A percentile compares a stretch with the other conserved stretches of the same genome.
Conservation (phyloP, 164 flowering plant genomes). For the Litsea cubeba region DNA sequence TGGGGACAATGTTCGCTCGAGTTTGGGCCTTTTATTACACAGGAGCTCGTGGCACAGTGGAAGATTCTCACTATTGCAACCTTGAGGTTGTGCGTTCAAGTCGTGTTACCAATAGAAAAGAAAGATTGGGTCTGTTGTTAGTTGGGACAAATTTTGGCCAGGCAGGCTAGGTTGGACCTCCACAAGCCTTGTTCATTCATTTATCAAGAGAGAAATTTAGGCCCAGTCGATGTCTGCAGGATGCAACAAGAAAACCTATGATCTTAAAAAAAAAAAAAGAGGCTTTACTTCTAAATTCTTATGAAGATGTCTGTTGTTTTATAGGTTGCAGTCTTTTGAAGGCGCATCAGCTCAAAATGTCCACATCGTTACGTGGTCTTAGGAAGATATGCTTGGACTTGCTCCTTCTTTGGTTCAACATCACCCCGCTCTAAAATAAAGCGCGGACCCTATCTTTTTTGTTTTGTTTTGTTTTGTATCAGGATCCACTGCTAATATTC, state of each 20-base stretch:
- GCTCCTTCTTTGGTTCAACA: not conserved
- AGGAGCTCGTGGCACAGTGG: too few species aligned
- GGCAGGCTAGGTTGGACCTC: too few species aligned
- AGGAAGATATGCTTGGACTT: not conserved
- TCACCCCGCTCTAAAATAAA: too few species aligned
- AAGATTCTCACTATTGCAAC: too few species aligned
- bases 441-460: too few species aligned
- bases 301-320: not conserved
- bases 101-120: too few species aligned
- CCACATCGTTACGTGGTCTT: not conserved
- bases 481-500: too few species aligned
- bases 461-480: too few species aligned
- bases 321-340: not conserved
- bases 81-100: too few species aligned
- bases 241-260: not conserved
- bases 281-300: not conserved
- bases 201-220: not conserved
- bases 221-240: not conserved
- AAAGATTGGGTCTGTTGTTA: not conserved
- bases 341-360: not conserved
- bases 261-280: not conserved
- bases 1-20: not conserved
- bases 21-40: too few species aligned
- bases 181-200: not conserved
- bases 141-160: too few species aligned